Base-by-base conservation (phyloP, 495 filamentous ascomycete genomes). In the Daldinia decipiens region DNA sequence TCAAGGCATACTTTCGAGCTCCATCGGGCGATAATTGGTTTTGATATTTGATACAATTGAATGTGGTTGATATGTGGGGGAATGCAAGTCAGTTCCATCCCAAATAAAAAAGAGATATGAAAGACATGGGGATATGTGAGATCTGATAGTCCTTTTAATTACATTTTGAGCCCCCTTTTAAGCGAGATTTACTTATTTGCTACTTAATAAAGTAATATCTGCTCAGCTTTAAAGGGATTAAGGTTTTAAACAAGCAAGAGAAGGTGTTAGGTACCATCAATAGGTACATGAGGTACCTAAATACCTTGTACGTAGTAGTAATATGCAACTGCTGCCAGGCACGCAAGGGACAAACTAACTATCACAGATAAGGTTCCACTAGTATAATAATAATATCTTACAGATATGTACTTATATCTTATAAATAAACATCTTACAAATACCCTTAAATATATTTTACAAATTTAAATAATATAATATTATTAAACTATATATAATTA, bases 91-190 rank as follows among this genome's bases (percentile, higher is more conserved):
- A 61, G 51, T 65, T 24, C 38, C 9, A 12, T 17, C 31, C 52
- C 7, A 36, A 36, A 4, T 38, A 21, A 32, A 57, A 52, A 39
- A 40, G 61, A 61, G 56, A 57, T 56, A 29, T 5, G 43, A 60
- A 40, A 52, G 36, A 50, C 19, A 15, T 62, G 58, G 63, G 47
- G 36, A 36, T 9, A 34, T 5, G 31, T 36, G 31, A 56, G 29
- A 72, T 61, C n/a, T 62, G 65, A 65, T 52, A 5, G 27, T 56
- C 34, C 54, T 27, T 53, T 59, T 67, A 63, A 67, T 67, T 57
- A 58, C 59, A 71, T 66, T 57, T 57, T 21, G 15, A 27, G 15
- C 34, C 21, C 29, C n/a, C 26, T 29, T 13, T 31, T 43, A 40
- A 59, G 4, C 4, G 24, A 59, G 12, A 19, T 12, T 31, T 19